Base-by-base conservation (phyloP, 352 stramenopile species). In the Blastocystis sp. region DNA sequence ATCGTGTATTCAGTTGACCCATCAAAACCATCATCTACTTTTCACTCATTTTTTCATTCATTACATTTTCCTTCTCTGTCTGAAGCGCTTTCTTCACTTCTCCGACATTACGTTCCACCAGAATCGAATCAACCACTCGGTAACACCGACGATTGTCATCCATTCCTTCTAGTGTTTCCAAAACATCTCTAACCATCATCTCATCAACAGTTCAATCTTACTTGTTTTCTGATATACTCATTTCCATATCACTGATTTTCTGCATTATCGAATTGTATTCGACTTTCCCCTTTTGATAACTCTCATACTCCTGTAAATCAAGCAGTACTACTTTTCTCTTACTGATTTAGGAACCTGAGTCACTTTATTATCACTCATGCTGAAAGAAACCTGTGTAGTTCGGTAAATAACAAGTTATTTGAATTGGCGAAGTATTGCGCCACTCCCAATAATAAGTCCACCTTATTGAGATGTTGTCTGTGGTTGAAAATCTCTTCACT, bases 21-120 rank as follows among this genome's bases (percentile, higher is more conserved):
- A 84, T 84, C 73, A 84, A 40, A 27, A 84, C 73, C 73, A 84
- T 84, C 73, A 84, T 84, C 73, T 84, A 37, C 33, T 17, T 27
- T 19, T 51, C 4, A 68, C 42, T 57, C 17, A 6, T 13, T 68
- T 19, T n/a, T 37, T 27, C 4, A 81, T 24, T 56, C 5, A 4
- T 33, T 81, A 64, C 70, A 60, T 84, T 84, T 42, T 84, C 30
- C 73, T 84, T 84, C 56, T 84, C 73, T 24, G 44, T 44, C 56
- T 84, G 44, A 19, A 84, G 27, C 6, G 73, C 73, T 24, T 84
- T 56, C 56, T 84, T 84, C 73, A 84, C 73, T 37, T 84, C 73
- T 11, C 73, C 73, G 19, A 84, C 73, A 84, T 84, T 84, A 13
- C 73, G 73, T 51, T 84, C 73, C 5, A 84, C 73, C 4, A 84